A percentile compares a stretch with the other conserved stretches of the same genome.
phyloP scores from a whole-genome alignment of 2,329 filamentous ascomycete genomes.

The Dothistroma septosporum region DNA sequence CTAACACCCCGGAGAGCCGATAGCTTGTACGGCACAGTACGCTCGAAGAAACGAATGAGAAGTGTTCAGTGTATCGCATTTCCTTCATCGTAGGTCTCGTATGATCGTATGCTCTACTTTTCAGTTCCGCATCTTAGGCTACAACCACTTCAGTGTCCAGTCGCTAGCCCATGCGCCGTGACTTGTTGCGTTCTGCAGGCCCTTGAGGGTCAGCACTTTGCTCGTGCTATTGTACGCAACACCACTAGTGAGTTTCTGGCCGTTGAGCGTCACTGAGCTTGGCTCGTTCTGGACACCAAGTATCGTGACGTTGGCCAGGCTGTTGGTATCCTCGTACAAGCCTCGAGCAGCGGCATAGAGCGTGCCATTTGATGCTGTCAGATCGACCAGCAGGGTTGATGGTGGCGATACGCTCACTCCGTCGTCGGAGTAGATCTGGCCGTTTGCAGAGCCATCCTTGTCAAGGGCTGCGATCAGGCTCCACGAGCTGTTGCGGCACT shows the following conservation, averaged over 20 bases:
- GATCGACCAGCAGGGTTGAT: slow-evolving; percentile 51
- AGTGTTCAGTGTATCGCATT: not conserved
- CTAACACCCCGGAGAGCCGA: not conserved
- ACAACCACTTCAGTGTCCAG: slow-evolving; percentile 55
- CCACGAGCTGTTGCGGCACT: slow-evolving; percentile 62
- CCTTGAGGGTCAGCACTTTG: slow-evolving; percentile 49
- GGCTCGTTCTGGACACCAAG: slow-evolving; percentile 50
- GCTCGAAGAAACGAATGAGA: not conserved
- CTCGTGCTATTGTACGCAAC: slow-evolving; percentile 50
- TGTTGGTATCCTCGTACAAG: slow-evolving; percentile 53
- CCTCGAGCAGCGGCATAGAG: slow-evolving; percentile 51
- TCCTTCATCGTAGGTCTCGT: not conserved
- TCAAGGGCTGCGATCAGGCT: slow-evolving; percentile 61
- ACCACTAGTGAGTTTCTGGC: slow-evolving; percentile 37
- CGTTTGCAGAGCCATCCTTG: slow-evolving; percentile 52
- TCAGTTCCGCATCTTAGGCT: not conserved
- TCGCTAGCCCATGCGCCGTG: slow-evolving; percentile 54
- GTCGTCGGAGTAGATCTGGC: slow-evolving; percentile 68
- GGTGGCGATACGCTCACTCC: slow-evolving; percentile 62
- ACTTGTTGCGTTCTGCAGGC: slow-evolving; percentile 47
- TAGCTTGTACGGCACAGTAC: not conserved
- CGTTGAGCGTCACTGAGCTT: slow-evolving; percentile 52
- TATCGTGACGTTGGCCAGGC: slow-evolving; percentile 60
- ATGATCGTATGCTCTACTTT: not conserved
- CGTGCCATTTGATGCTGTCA: slow-evolving; percentile 41